A percentile compares a stretch with the other conserved stretches of the same genome.
Evolutionary conservation across 768 basidiomycete species (phyloP).

Genomic region (Cystobasidium tubakii): DNA sequence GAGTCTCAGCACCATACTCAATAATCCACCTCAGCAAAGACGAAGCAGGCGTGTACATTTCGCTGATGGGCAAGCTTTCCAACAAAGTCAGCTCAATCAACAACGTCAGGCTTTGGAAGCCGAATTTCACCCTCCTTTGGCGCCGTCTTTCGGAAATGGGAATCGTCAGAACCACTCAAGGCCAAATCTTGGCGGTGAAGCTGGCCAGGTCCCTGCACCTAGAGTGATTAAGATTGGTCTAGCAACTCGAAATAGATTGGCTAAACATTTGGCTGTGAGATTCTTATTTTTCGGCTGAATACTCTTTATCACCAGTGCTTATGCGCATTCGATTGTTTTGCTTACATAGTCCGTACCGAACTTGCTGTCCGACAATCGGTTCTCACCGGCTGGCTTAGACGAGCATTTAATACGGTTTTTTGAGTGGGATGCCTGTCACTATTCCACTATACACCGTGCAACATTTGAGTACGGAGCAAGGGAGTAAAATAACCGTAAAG

Average conservation of each 20-base stretch:
- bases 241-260: neutral
- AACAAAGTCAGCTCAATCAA: neutral
- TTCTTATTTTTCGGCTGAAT: neutral
- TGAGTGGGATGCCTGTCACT: constrained; percentile 25
- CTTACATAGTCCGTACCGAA: neutral
- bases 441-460: constrained; percentile 24
- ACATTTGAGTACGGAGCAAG: constrained; percentile 22
- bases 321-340: no score
- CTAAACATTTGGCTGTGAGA: constrained; percentile 15
- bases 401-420: constrained; percentile 19
- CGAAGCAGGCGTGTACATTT: neutral
- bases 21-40: neutral
- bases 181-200: no score
- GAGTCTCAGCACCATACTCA: neutral
- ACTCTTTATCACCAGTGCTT: no score
- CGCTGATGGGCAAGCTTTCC: neutral
- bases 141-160: neutral
- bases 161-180: neutral
- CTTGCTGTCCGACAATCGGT: constrained; percentile 1
- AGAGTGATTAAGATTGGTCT: neutral
- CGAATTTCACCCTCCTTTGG: neutral
- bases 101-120: neutral
- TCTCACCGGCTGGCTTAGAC: neutral
- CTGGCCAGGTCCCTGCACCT: no score
- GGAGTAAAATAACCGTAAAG: no score